Conservation (phyloP, 306 rosid genomes). For the Quercus parvula region DNA sequence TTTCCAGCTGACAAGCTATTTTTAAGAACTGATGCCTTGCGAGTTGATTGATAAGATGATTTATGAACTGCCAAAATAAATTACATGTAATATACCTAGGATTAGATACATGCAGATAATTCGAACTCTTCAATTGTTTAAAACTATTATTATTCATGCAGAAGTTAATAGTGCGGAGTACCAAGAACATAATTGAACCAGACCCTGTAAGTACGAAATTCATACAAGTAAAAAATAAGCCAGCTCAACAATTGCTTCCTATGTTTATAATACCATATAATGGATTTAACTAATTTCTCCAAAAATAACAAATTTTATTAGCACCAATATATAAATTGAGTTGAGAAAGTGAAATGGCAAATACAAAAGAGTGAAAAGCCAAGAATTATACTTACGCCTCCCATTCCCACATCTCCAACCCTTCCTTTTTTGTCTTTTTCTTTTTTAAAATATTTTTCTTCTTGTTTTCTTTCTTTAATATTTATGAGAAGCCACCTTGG, state of each 20-base stretch:
- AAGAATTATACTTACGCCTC: not conserved
- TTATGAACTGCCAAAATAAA: conserved; percentile 75
- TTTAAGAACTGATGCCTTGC: conserved; percentile 90
- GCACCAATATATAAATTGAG: not conserved
- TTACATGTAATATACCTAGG: conserved; percentile 5
- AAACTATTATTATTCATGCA: not conserved
- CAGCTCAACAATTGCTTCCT: not conserved
- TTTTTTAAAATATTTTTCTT: not conserved
- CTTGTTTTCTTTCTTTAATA: not conserved
- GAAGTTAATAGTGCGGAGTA: not conserved
- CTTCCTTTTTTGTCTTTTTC: not conserved
- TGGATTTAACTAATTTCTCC: not conserved
- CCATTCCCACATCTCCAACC: not conserved
- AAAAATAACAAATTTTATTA: not conserved
- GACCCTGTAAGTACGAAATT: not conserved
- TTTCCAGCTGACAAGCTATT: conserved; percentile 93
- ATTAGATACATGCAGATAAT: not conserved
- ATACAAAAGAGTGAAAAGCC: no score
- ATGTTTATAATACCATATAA: not conserved
- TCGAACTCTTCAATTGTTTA: not conserved
- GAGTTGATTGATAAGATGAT: conserved; percentile 91
- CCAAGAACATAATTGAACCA: not conserved
- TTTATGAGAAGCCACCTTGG: not conserved
- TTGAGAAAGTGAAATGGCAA: no score
- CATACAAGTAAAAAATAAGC: not conserved